Percentiles rank a stretch among this genome's conserved stretches.
phyloP scores from a whole-genome alignment of 129 eudicot genomes.

The Flaveria ramosissima region DNA sequence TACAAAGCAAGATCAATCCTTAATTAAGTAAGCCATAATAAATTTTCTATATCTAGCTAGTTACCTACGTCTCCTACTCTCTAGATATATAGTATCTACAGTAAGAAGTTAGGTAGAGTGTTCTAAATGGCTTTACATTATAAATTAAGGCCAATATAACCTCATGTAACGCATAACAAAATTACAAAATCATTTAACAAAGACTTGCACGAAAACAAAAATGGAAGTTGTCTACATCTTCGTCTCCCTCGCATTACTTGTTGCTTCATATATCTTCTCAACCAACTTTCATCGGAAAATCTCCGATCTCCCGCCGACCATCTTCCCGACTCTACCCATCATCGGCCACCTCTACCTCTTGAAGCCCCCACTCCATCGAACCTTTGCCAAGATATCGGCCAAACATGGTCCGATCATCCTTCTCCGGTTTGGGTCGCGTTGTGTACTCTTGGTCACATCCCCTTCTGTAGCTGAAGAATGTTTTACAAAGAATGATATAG shows the following conservation, averaged over 20 bases:
- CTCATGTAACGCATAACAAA: no score
- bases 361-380: slow-evolving; percentile 38
- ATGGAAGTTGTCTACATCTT: slow-evolving; percentile 1
- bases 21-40: no score
- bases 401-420: slow-evolving; percentile 30
- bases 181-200: no score
- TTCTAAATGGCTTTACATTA: no score
- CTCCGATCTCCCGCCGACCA: slow-evolving; percentile 52
- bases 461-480: slow-evolving; percentile 40
- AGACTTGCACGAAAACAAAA: no score
- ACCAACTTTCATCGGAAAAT: slow-evolving; percentile 27
- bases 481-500: slow-evolving; percentile 38
- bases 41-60: no score
- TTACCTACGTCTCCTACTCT: no score
- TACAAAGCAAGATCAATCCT: no score
- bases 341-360: slow-evolving; percentile 68
- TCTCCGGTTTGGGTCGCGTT: slow-evolving; percentile 39
- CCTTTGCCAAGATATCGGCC: slow-evolving; percentile 25
- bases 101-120: no score
- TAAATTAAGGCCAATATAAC: no score
- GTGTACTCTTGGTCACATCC: slow-evolving; percentile 39
- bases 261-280: slow-evolving; percentile 29
- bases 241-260: background rate
- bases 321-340: slow-evolving; percentile 45
- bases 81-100: no score